Base-by-base conservation (phyloP, 441 rosid genomes). In the Sinapis alba region DNA sequence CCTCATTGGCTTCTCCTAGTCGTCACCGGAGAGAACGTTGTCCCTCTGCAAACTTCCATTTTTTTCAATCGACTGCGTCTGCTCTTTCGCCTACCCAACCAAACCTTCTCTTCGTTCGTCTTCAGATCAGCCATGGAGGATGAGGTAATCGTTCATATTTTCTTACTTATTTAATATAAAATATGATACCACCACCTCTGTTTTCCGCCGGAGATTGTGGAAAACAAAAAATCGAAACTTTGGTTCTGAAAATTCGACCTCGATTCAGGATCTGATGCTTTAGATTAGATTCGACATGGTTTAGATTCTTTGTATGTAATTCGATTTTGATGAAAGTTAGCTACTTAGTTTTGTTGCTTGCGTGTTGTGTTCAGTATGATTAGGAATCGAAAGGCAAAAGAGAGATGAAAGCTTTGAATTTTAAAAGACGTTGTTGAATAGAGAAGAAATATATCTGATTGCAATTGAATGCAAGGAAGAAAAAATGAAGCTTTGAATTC, bases 81-180 rank as follows among this genome's bases (percentile, higher is more conserved):
- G 18, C 57, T 53, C 47, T 38, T 16, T 69, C 65, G 32, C 59
- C 16, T 2, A 34, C 57, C 34, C 41, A 56, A 56, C 65, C 58
- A 47, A 16, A 32, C 1, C 19, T 47, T 19, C 26, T 50, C 68
- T 28, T 57, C 58, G 56, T 65, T 71, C 53, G 51, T 65, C 2
- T 65, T 45, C 64, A 23, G 58, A 77, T 72, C 77, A 60, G 68
- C 64, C 65, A 78, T 78, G 81, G 81, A 73, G 62, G 81, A 78
- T 57, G 81, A 78, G 81, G 81, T 78, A 7, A 9, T 3, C 7
- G 9, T 58, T 38, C 58, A 5, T 45, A 0, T 66, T 15, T 24
- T 71, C 3, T 18, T n/a, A 5, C 12, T 0, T 11, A 3, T 60
- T 32, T 9, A 0, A 3, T 0, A 2, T 3, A 16, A 7, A 0